Evolutionary conservation across 73 alveolate genomes (phyloP), one percentile per base, ranked within the genome.

Genomic region (Blepharisma stoltei): DNA sequence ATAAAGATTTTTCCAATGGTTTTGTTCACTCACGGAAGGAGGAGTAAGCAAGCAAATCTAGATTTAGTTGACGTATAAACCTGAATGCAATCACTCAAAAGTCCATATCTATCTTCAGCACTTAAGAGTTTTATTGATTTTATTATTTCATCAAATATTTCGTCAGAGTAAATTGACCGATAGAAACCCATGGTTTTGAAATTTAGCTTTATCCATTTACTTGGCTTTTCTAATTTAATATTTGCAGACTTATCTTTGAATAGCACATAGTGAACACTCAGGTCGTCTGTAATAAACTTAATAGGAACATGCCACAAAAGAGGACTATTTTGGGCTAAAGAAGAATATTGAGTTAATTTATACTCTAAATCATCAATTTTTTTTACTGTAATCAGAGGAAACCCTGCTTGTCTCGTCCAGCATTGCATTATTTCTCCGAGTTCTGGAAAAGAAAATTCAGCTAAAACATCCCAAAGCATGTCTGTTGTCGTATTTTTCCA

Each of bases 401-500:
- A 60, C 23, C 49, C 38, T n/a, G 1, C 11, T 60, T 60, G 73
- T 3, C 5, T 60, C 2, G 46, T n/a, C 73, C 73, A 60, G 38
- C 18, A 14, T 25, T 60, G n/a, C 73, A 60, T 60, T 25, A 60
- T 5, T 8, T 25, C 46, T 60, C 23, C 45, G 0, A 60, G 0
- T 8, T n/a, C 18, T 1, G 14, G 23, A 14, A 9, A 14, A 14
- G 73, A 14, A 25, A 60, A 60, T 8, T n/a, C 14, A 1, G 37
- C 18, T 88, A 91, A 80, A 68, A 86, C 73, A 49, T 81, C 83
- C 60, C 93, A 76, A 78, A 95, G 92, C 55, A 93, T 95, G 37
- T 75, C 85, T 52, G 90, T 70, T 8, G 67, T 82, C 14, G 98
- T 90, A 75, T 94, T 96, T 48, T 83, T 71, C 95, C 94, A 96